phyloP scores from a whole-genome alignment of 805 yeast genomes.

The Ogataea polymorpha region DNA sequence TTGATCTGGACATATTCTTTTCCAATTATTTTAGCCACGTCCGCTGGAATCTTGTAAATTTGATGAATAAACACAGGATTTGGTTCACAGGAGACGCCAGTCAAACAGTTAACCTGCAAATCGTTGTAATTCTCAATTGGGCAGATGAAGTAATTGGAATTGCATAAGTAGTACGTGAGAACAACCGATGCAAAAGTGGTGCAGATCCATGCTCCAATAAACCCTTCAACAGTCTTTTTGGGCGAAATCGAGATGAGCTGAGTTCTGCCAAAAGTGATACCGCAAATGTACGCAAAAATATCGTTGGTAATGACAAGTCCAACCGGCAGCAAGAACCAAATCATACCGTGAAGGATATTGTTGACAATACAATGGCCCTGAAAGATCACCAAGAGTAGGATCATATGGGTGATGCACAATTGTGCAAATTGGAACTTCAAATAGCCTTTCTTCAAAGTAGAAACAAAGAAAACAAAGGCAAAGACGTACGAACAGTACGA shows the following conservation, averaged over 20 bases:
- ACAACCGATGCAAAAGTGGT: conserved; percentile 73
- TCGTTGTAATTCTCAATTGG: conserved; percentile 63
- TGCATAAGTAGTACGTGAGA: conserved; percentile 60
- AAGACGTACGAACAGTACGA: conserved; percentile 79
- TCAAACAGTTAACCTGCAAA: conserved; percentile 56
- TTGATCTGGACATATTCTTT: conserved; percentile 57
- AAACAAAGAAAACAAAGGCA: conserved; percentile 88
- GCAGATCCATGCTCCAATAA: conserved; percentile 95
- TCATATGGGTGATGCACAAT: conserved; percentile 92
- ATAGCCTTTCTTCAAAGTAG: conserved; percentile 83
- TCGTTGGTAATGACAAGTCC: conserved; percentile 91
- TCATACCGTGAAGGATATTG: conserved; percentile 84
- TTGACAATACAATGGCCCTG: conserved; percentile 92
- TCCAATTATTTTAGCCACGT: conserved; percentile 45
- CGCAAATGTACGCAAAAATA: conserved; percentile 94
- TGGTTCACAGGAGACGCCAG: conserved; percentile 69
- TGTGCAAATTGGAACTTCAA: conserved; percentile 92
- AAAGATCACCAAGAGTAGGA: conserved; percentile 80
- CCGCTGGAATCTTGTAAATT: conserved; percentile 69
- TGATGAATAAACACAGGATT: conserved; percentile 89
- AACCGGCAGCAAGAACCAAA: conserved; percentile 93
- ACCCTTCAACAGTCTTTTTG: conserved; percentile 96
- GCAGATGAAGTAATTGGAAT: conserved; percentile 77
- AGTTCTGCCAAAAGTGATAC: conserved; percentile 92
- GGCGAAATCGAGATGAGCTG: conserved; percentile 93